Percentiles rank a stretch among this genome's conserved stretches.
These are phyloP conservation scores for Apiospora phragmitis DNA, from an alignment of 2,329 filamentous ascomycete species.

Conservation along the genomic window DNA sequence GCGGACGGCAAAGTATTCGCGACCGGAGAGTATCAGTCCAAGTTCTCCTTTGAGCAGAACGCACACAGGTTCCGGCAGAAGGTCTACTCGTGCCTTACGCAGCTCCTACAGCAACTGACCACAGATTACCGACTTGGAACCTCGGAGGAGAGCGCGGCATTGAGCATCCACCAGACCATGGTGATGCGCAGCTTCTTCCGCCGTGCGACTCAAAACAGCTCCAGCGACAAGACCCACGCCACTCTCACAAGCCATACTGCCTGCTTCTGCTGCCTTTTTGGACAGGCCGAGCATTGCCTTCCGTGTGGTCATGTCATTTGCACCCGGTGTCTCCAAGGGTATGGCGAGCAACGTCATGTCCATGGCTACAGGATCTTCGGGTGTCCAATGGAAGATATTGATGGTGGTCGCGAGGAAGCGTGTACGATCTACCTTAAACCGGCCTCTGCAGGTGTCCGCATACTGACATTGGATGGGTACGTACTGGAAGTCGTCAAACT, in stretches of 20 bases:
- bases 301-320: slow-evolving; percentile 48
- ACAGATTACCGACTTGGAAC: not conserved
- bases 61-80: slow-evolving; percentile 28
- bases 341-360: slow-evolving; percentile 15
- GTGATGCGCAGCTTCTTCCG: slow-evolving; percentile 35
- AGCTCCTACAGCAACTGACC: slow-evolving; percentile 25
- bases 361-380: not conserved
- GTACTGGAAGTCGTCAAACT: slow-evolving; percentile 26
- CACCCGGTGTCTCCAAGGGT: slow-evolving; percentile 38
- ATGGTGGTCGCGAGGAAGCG: not conserved
- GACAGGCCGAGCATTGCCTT: slow-evolving; percentile 41
- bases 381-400: slow-evolving; percentile 10
- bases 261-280: slow-evolving; percentile 48
- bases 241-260: slow-evolving; percentile 40
- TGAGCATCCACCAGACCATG: slow-evolving; percentile 26
- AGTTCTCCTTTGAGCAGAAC: slow-evolving; percentile 31
- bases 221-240: not conserved
- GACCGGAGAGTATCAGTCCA: slow-evolving; percentile 39
- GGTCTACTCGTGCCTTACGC: slow-evolving; percentile 27
- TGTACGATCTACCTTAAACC: slow-evolving; percentile 31
- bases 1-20: slow-evolving; percentile 42
- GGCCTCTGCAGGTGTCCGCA: slow-evolving; percentile 33
- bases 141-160: slow-evolving; percentile 21
- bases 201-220: slow-evolving; percentile 14
- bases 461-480: slow-evolving; percentile 44